Evolutionary conservation across 352 stramenopile species (phyloP).

Genomic region (Pythium volutum): DNA sequence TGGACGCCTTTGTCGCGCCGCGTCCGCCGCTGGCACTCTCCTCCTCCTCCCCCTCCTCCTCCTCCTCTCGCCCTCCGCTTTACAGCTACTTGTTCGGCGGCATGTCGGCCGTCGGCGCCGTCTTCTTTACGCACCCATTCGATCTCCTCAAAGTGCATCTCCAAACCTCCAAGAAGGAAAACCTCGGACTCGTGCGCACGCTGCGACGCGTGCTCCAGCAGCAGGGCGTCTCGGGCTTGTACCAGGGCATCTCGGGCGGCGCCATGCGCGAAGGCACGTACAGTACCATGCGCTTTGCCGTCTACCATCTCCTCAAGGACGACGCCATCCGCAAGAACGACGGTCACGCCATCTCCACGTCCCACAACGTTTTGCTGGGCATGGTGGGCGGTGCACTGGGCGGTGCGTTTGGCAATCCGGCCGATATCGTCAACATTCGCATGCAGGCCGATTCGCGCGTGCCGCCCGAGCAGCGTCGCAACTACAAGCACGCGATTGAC

Average conservation of each 20-base stretch:
- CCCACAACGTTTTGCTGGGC: conserved; percentile 65
- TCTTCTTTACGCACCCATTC: conserved; percentile 86
- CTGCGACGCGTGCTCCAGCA: conserved; percentile 54
- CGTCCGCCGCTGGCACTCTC: conserved; percentile 13
- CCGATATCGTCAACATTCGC: conserved; percentile 83
- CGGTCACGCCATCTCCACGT: conserved; percentile 60
- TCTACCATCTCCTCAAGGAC: conserved; percentile 85
- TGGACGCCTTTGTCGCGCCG: conserved; percentile 10
- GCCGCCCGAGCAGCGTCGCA: conserved; percentile 56
- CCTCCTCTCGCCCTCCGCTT: conserved; percentile 34
- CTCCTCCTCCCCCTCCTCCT: conserved; percentile 1
- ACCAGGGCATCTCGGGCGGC: conserved; percentile 77
- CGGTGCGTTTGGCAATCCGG: conserved; percentile 65
- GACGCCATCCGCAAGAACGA: conserved; percentile 60
- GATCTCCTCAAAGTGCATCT: conserved; percentile 82
- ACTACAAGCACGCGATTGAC: conserved; percentile 82
- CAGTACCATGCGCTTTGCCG: conserved; percentile 79
- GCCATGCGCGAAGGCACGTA: conserved; percentile 83
- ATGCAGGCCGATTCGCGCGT: conserved; percentile 79
- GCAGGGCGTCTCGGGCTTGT: conserved; percentile 68
- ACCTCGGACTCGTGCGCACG: conserved; percentile 48
- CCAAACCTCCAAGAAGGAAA: conserved; percentile 75
- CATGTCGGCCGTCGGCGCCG: conserved; percentile 71
- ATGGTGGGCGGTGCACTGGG: conserved; percentile 69
- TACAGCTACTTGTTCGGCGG: conserved; percentile 74